Evolutionary conservation across 139 green algal species (phyloP), one percentile per base, ranked within the genome.

Genomic region (Haematococcus lacustris): DNA sequence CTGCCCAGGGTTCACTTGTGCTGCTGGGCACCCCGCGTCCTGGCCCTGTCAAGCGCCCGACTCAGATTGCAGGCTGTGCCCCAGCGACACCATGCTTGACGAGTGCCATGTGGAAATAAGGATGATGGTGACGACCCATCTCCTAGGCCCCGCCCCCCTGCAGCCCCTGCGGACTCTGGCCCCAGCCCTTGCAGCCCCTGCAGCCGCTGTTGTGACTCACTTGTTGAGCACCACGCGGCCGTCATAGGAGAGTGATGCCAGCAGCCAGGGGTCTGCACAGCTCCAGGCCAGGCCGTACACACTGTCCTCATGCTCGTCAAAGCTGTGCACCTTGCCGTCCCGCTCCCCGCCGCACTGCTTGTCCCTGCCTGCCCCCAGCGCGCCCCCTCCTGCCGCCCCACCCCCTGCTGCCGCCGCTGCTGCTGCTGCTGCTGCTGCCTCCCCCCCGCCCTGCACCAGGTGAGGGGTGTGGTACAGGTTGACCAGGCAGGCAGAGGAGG

Each of bases 191-290:
- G 7, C n/a, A 28, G 26, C 21, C 7, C 28, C 3, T 61, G 66
- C 40, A 60, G 40, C 13, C 35, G 5, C 28, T 7, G 28, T 3
- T n/a, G n/a, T n/a, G n/a, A 61, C 66, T 60, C 3, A 59, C 62
- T 79, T 82, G 76, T 90, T 87, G n/a, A 92, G 67, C 50, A 85
- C 81, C 21, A 97, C 64, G 0, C 87, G 83, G 0, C 90, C 92
- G 71, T 95, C 89, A 66, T 94, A 93, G 1, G 85, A 93, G 28
- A 97, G 75, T 13, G 85, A 89, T 17, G 90, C 90, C 75, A 94
- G 90, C 38, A 85, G 77, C 87, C 87, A 96, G 33, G 90, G 86
- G 65, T 97, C 90, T 0, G 47, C 75, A 1, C 34, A 28, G 71
- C 89, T 93, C 92, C 92, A 97, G 1, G 86, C 84, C 33, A 90